Percentiles rank a stretch among this genome's conserved stretches.
Evolutionary conservation across 164 flowering plant genomes (phyloP).

Genomic region (Saururus chinensis): DNA sequence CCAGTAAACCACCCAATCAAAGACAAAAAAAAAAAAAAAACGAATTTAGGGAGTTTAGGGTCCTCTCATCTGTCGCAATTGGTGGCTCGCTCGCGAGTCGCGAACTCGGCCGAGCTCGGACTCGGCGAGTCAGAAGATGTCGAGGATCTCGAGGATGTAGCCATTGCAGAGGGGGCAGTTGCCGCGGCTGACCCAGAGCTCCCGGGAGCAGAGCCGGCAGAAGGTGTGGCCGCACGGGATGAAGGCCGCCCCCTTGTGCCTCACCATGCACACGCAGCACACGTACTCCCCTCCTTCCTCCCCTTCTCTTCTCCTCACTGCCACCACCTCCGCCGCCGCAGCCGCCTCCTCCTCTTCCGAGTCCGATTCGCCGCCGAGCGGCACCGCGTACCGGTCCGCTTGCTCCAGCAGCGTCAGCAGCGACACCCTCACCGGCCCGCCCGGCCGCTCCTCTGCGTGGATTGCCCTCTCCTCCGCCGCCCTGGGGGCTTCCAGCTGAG

Average conservation of each 20-base stretch:
- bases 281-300: slow-evolving; percentile 15
- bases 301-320: slow-evolving; percentile 21
- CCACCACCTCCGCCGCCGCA: slow-evolving; percentile 20
- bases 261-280: slow-evolving; percentile 94
- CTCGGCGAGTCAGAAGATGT: slow-evolving; percentile 38
- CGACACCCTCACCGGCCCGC: slow-evolving; percentile 47
- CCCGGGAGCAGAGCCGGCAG: slow-evolving; percentile 77
- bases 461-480: not conserved
- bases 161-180: slow-evolving; percentile 84
- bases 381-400: slow-evolving; percentile 31
- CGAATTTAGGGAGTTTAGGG: too few species aligned
- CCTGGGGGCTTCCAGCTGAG: not conserved
- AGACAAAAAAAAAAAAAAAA: too few species aligned
- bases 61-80: too few species aligned
- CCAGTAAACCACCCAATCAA: too few species aligned
- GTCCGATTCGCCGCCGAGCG: slow-evolving; percentile 6
- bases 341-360: slow-evolving; percentile 21
- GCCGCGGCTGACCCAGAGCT: slow-evolving; percentile 65
- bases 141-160: slow-evolving; percentile 68
- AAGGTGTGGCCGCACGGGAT: slow-evolving; percentile 94
- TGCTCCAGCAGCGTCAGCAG: slow-evolving; percentile 82
- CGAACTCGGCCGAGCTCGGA: not conserved
- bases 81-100: too few species aligned
- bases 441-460: not conserved
- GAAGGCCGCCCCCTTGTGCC: slow-evolving; percentile 83